Evolutionary conservation across 179 eudicot species (phyloP), one percentile per base, ranked within the genome.

Genomic region (Amaranthus tricolor): DNA sequence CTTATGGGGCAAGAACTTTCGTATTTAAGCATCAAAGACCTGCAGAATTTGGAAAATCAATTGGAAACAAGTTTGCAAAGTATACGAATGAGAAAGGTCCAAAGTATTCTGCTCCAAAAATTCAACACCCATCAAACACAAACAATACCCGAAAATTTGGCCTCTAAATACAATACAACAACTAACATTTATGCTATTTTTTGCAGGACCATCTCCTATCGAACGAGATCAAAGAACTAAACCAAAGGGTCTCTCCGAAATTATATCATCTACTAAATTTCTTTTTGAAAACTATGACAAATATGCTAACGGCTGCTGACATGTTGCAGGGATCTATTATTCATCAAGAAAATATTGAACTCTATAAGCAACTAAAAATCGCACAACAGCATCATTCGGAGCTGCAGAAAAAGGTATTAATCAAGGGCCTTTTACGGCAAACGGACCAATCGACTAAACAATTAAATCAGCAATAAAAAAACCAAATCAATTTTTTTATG

Each of bases 1-100:
- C 89, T 90, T 43, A 47, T 86, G 86, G 97, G 97, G 75, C 88
- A 90, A 83, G 86, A 85, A 57, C 92, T 94, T 74, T 87, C 93
- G 68, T 91, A 92, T 79, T 78, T 94, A 85, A 87, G 79, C 71
- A 58, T 82, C 74, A 82, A 85, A 66, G 92, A 94, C 74, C 78
- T 94, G 70, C 87, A 88, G 66, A 85, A 79, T 77, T 83, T 91
- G 78, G 97, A 90, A 82, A 88, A 77, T 54, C 93, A 88, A 84
- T 81, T 94, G 64, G 90, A 88, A 78, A 78, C 76, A 76, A 88
- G 90, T 76, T 71, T 90, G 79, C 89, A 84, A 82, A 83, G 83
- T 51, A 82, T 92, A 64, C 85, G 88, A 31, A 61, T 70, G 86
- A 86, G 73, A 72, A 94, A 89, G 97, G 97, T 87, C 50, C 58